Evolutionary conservation across 1,284 basidiomycete genomes (phyloP).

Genomic region (Flammula alnicola): DNA sequence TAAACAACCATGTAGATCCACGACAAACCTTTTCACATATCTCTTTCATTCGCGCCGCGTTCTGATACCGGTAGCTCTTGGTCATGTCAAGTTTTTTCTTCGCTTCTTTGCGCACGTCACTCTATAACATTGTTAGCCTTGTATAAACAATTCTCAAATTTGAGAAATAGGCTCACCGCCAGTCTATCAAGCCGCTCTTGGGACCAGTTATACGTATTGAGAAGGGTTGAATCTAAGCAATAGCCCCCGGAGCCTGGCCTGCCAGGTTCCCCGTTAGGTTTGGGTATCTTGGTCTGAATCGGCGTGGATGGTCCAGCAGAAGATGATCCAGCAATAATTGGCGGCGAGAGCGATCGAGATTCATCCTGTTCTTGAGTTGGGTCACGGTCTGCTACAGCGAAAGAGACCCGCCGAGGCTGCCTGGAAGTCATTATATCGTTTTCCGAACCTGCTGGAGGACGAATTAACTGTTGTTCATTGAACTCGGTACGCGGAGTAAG

Average conservation of each 20-base stretch:
- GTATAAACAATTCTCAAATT: too few relatives aligned
- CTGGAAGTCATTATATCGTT: neutral
- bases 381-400: neutral
- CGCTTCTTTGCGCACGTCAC: neutral
- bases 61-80: too few relatives aligned
- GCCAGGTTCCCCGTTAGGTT: conserved; percentile 3
- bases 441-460: neutral
- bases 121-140: neutral
- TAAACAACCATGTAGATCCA: neutral
- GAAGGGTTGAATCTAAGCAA: neutral
- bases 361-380: neutral
- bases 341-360: neutral
- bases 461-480: neutral
- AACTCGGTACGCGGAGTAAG: conserved; percentile 1
- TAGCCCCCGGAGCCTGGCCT: neutral
- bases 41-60: neutral
- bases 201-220: neutral
- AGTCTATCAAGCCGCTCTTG: neutral
- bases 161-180: neutral
- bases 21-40: conserved; percentile 7
- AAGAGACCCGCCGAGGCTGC: too few relatives aligned
- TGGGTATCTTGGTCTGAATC: neutral
- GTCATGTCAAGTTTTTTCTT: neutral
- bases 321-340: neutral
- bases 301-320: neutral